These are phyloP conservation scores for Calonectria multiphialidica DNA, from an alignment of 2,329 filamentous ascomycete species.

Conservation along the genomic window DNA sequence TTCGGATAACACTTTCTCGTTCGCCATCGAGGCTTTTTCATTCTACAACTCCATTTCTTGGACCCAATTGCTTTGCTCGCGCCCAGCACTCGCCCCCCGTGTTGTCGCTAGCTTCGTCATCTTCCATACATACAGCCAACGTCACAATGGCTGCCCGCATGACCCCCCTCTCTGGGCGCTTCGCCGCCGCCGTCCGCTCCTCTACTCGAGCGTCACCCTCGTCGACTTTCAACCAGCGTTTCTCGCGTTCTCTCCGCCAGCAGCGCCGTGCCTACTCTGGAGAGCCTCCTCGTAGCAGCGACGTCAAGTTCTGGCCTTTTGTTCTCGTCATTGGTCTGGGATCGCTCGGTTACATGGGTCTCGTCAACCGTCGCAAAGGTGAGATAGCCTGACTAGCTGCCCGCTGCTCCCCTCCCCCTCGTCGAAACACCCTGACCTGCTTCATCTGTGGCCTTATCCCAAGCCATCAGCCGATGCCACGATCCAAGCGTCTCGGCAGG, in stretches of 20 bases:
- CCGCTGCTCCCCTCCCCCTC: conserved; percentile 17
- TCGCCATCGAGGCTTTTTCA: conserved; percentile 1
- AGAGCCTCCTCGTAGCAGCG: conserved; percentile 51
- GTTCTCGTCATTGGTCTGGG: conserved; percentile 62
- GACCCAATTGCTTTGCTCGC: conserved; percentile 18
- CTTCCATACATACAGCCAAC: neutral
- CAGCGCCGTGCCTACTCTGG: conserved; percentile 56
- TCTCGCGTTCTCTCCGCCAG: conserved; percentile 33
- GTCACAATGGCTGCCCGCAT: conserved; percentile 49
- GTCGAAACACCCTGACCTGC: conserved; percentile 5
- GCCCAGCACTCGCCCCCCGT: conserved; percentile 26
- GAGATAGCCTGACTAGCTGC: conserved; percentile 36
- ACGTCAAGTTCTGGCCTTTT: conserved; percentile 71
- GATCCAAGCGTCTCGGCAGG: conserved; percentile 23
- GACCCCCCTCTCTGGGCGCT: conserved; percentile 41
- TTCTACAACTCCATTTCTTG: conserved; percentile 6
- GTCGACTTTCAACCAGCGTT: conserved; percentile 19
- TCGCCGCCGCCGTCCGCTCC: conserved; percentile 39
- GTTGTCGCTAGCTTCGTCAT: conserved; percentile 25
- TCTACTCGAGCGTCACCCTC: conserved; percentile 30
- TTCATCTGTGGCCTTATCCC: conserved; percentile 14
- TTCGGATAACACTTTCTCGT: conserved; percentile 9
- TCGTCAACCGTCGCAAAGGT: conserved; percentile 65
- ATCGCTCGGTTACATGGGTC: conserved; percentile 61
- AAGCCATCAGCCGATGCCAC: conserved; percentile 24